Evolutionary conservation across 2,329 filamentous ascomycete species (phyloP), one percentile per base, ranked within the genome.

Genomic region (Seiridium cupressi): DNA sequence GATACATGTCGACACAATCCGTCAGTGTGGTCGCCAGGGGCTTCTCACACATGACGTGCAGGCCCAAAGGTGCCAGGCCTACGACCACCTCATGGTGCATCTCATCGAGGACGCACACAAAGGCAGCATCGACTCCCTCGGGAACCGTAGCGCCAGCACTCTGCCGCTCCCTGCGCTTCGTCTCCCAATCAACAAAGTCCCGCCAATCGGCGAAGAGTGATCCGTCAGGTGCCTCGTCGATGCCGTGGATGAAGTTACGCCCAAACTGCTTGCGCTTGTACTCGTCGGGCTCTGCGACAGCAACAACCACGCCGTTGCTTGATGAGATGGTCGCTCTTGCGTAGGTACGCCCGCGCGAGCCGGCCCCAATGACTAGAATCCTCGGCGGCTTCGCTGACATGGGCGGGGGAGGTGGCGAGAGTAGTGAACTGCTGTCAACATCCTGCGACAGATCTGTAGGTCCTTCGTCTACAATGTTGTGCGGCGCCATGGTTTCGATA

Each of bases 1-100:
- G 76, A 73, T 87, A 92, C 68, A 96, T 94, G 48, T 80, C 81
- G 42, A 97, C 78, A 70, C 93, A 97, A 68, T 95, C 92, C 18
- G 82, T 74, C 35, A 98, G 78, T 0, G 85, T 89, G 31, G 92
- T 92, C 0, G 93, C 92, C 58, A 99, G 78, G 2, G 95, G 95
- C 77, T 99, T 99, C 80, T 99, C 95, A 73, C 93, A 96, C 81
- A 97, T 91, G 64, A 98, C 87, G 73, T 97, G 93, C 53, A 97
- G 77, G 2, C 84, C 71, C 79, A 88, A 76, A 10, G 84, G 84
- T 1, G 90, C 89, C 57, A 97, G 81, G 1, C 86, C 90, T 48
- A 89, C 82, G 31, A 97, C 84, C 53, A 94, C 92, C 59, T 93
- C 89, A 55, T 87, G 87, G 74, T 99, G 95, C 77, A 91, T 89